Evolutionary conservation across 371 early-diverging fungal genomes (phyloP).

Genomic region (Synchytrium microbalum): DNA sequence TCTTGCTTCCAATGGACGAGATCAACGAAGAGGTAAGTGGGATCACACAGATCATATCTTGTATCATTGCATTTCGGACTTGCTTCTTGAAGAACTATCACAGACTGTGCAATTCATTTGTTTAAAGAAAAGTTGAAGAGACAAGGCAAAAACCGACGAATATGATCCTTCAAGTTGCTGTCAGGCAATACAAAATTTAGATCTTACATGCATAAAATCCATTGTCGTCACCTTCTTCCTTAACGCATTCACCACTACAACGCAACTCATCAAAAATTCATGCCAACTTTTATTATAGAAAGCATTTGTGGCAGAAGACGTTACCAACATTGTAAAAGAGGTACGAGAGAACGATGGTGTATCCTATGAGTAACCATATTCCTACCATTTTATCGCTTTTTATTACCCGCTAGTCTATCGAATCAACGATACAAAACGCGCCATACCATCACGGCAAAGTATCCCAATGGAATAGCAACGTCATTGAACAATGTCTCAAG

Average conservation of each 20-base stretch:
- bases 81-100: too few species aligned
- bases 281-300: conserved; percentile 20
- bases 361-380: not conserved
- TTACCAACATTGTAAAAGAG: conserved; percentile 48
- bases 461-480: conserved; percentile 56
- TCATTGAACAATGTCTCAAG: conserved; percentile 57
- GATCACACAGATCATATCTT: too few species aligned
- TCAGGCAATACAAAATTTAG: too few species aligned
- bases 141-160: too few species aligned
- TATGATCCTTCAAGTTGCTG: too few species aligned
- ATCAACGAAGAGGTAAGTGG: not conserved
- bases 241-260: too few species aligned
- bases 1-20: not conserved
- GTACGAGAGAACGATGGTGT: conserved; percentile 11
- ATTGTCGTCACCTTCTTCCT: too few species aligned
- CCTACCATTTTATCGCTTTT: not conserved
- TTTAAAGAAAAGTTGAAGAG: too few species aligned
- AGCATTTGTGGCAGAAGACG: conserved; percentile 50
- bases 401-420: conserved; percentile 41
- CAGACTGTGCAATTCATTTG: too few species aligned
- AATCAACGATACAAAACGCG: conserved; percentile 50
- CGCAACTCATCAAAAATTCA: too few species aligned
- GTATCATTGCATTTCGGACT: too few species aligned
- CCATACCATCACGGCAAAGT: conserved; percentile 63
- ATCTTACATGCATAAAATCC: too few species aligned